Percentiles rank a stretch among this genome's conserved stretches.
Conservation (phyloP, 306 rosid species). For the Trifolium dubium region DNA sequence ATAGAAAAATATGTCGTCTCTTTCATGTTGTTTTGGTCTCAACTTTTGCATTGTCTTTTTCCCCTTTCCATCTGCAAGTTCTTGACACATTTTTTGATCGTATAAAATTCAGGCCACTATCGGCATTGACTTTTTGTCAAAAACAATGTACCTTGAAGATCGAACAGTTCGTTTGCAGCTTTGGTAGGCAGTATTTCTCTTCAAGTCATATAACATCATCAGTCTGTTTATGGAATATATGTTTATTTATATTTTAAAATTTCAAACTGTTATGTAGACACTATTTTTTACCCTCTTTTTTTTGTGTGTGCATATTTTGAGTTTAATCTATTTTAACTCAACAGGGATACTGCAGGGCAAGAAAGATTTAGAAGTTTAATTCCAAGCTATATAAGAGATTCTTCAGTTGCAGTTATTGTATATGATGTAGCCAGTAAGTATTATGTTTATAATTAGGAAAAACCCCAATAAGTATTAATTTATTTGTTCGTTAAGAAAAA, state of each 20-base stretch:
- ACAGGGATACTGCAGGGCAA: constrained; percentile 99
- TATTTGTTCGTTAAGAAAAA: constrained; percentile 5
- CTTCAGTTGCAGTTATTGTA: constrained; percentile 91
- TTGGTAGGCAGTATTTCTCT: constrained; percentile 60
- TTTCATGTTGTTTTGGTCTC: not conserved
- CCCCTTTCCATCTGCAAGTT: constrained; percentile 25
- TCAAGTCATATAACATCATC: constrained; percentile 18
- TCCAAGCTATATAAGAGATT: constrained; percentile 98
- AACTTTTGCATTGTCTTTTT: not conserved
- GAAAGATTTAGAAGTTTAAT: constrained; percentile 98
- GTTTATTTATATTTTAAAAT: not conserved
- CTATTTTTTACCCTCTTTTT: constrained; percentile 6
- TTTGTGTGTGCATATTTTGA: constrained; percentile 34
- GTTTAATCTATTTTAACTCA: constrained; percentile 19
- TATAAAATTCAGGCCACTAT: constrained; percentile 80
- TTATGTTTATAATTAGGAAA: not conserved
- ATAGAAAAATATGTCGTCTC: not conserved
- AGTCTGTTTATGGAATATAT: constrained; percentile 1
- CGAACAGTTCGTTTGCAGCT: constrained; percentile 99
- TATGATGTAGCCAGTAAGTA: constrained; percentile 91
- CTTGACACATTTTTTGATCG: constrained; percentile 33
- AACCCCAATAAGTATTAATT: too few species aligned
- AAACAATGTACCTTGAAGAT: constrained; percentile 98
- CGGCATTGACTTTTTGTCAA: constrained; percentile 96
- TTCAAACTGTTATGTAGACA: not conserved